Evolutionary conservation across 2,329 filamentous ascomycete species (phyloP), one percentile per base, ranked within the genome.

Genomic region (Stemphylium vesicarium): DNA sequence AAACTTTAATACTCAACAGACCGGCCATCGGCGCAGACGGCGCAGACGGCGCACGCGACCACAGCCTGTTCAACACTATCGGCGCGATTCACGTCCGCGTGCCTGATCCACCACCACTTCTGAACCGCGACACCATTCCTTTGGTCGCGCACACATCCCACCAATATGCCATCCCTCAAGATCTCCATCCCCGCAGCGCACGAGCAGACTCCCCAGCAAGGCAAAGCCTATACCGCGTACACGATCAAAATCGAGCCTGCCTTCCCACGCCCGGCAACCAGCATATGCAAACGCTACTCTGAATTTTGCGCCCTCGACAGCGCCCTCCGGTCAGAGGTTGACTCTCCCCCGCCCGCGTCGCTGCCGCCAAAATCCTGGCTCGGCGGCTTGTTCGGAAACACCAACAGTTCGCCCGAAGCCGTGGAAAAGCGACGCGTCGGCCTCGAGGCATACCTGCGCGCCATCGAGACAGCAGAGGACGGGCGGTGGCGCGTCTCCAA

Each of bases 251-350:
- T 95, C 55, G 87, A 89, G 47, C 85, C 92, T 0, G 89, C 89
- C 45, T 86, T 92, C 1, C 90, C 91, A 0, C 83, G 94, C 12
- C 86, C 89, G 42, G 89, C 89, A 4, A 90, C 88, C 66, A 88
- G 89, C 61, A 81, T 92, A 4, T 86, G 88, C 68, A 94, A 93
- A 76, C 89, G 91, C 66, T 96, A 94, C 80, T 91, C 88, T 48
- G 91, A 95, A 72, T 95, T 95, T 70, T 79, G 80, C 50, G 74
- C 81, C 41, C 85, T 96, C 13, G 85, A 95, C 77, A 74, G 79
- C 26, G 77, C 83, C 4, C 82, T 96, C 8, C 80, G 81, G 16
- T 78, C 82, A 36, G 79, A 85, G 44, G 83, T 88, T 52, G 86
- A 86, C 64, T 70, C 79, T 18, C 74, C 88, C 16, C 90, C 91